Evolutionary conservation across 2,329 filamentous ascomycete genomes (phyloP).

Genomic region (Diaporthe vexans): DNA sequence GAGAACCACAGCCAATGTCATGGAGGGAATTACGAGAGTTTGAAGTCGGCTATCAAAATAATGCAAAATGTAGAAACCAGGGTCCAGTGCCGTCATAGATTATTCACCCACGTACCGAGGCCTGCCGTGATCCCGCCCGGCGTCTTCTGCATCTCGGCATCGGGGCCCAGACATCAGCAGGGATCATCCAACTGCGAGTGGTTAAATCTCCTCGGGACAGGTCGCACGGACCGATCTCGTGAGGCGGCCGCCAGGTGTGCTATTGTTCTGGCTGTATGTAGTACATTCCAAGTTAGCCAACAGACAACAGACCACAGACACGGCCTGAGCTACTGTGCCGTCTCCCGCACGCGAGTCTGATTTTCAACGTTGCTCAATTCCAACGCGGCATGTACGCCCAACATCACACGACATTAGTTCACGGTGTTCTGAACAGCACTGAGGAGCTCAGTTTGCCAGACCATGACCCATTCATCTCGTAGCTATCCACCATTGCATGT

Average conservation of each 20-base stretch:
- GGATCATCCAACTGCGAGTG: slow-evolving; percentile 7
- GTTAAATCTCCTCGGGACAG: not conserved
- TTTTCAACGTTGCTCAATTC: not conserved
- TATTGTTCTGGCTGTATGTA: not conserved
- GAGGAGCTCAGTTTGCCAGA: slow-evolving; percentile 6
- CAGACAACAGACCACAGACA: not conserved
- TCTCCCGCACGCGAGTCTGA: not conserved
- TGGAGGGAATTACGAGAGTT: not conserved
- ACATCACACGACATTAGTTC: not conserved
- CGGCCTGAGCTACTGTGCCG: not conserved
- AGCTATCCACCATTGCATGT: slow-evolving; percentile 30
- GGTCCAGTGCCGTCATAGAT: slow-evolving; percentile 41
- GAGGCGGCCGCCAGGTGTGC: not conserved
- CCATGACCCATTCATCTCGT: slow-evolving; percentile 11
- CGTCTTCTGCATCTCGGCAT: slow-evolving; percentile 39
- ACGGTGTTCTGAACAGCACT: not conserved
- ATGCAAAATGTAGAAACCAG: not conserved
- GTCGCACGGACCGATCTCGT: slow-evolving; percentile 21
- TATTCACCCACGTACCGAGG: slow-evolving; percentile 34
- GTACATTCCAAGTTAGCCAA: not conserved
- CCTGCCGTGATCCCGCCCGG: slow-evolving; percentile 33
- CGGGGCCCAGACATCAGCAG: slow-evolving; percentile 34
- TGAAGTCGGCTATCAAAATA: not conserved
- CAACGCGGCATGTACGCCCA: not conserved
- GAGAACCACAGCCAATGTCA: not conserved